These are phyloP conservation scores for Bacidia rubella DNA, from an alignment of 495 filamentous ascomycete species.

Conservation along the genomic window DNA sequence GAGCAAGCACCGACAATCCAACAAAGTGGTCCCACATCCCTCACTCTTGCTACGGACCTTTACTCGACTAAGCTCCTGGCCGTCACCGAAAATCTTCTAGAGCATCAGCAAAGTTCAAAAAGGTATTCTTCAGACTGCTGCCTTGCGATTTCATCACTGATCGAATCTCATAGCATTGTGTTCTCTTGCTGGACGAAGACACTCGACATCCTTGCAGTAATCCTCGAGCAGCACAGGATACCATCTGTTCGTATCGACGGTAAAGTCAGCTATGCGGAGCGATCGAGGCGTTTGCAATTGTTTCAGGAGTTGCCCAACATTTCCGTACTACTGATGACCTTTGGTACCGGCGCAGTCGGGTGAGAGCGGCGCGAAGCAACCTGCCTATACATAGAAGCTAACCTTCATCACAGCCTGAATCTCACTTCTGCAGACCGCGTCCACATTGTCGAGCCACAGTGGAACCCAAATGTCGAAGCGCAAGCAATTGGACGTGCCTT, in stretches of 20 bases:
- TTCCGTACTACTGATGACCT: neutral
- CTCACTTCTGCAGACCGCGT: slow-evolving; percentile 19
- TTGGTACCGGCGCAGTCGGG: neutral
- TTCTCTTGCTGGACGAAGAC: slow-evolving; percentile 1
- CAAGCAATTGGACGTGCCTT: slow-evolving; percentile 21
- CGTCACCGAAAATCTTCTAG: neutral
- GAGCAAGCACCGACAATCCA: too few species aligned
- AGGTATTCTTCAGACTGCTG: neutral
- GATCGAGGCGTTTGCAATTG: neutral
- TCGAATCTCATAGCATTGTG: neutral
- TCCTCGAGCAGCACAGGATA: neutral
- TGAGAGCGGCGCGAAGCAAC: neutral
- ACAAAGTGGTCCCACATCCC: too few species aligned
- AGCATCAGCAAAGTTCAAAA: neutral
- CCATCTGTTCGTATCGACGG: neutral
- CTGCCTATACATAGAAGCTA: neutral
- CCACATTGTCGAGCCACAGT: slow-evolving; percentile 23
- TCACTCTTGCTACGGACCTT: neutral
- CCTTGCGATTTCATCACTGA: neutral
- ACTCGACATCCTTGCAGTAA: neutral
- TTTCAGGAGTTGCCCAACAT: neutral
- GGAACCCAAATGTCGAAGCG: slow-evolving; percentile 23
- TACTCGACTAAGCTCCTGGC: neutral
- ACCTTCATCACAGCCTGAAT: slow-evolving; percentile 10
- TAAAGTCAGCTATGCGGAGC: neutral